A percentile compares a stretch with the other conserved stretches of the same genome.
These are phyloP conservation scores for Colletotrichum costaricense DNA, from an alignment of 2,329 filamentous ascomycete species.

Conservation along the genomic window DNA sequence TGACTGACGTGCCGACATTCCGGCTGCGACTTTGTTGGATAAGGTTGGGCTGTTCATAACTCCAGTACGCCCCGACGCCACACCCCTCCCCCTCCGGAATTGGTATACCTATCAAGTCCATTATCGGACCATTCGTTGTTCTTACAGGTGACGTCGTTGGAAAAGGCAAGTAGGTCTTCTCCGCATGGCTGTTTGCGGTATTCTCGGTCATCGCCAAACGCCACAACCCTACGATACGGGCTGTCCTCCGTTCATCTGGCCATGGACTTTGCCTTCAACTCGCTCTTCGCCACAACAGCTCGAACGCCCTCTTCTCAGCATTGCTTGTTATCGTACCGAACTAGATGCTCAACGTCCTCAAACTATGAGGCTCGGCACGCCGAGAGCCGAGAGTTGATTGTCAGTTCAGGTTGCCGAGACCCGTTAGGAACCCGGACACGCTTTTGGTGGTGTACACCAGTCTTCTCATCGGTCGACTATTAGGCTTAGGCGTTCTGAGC, in stretches of 20 bases:
- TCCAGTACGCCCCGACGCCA: conserved; percentile 29
- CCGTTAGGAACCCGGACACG: neutral
- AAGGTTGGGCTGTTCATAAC: conserved; percentile 2
- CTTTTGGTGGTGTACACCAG: neutral
- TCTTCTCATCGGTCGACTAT: neutral
- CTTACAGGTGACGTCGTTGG: conserved; percentile 5
- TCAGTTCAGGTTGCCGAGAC: neutral
- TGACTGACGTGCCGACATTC: conserved; percentile 11
- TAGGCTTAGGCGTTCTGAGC: neutral
- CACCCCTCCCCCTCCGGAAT: conserved; percentile 11
- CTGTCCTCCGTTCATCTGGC: neutral
- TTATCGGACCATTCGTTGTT: conserved; percentile 1
- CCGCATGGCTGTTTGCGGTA: conserved; percentile 14
- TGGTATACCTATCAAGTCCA: conserved; percentile 17
- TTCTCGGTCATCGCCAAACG: conserved; percentile 1
- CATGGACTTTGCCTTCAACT: neutral
- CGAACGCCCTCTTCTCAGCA: neutral
- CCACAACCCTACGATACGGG: neutral
- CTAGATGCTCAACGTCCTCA: neutral
- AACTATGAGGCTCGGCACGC: neutral
- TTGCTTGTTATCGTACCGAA: neutral
- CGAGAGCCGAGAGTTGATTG: neutral
- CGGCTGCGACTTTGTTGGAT: conserved; percentile 1
- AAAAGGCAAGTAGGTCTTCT: neutral
- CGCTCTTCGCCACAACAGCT: neutral